Conservation (phyloP, 495 filamentous ascomycete species). For the Chaetomidium leptoderma region DNA sequence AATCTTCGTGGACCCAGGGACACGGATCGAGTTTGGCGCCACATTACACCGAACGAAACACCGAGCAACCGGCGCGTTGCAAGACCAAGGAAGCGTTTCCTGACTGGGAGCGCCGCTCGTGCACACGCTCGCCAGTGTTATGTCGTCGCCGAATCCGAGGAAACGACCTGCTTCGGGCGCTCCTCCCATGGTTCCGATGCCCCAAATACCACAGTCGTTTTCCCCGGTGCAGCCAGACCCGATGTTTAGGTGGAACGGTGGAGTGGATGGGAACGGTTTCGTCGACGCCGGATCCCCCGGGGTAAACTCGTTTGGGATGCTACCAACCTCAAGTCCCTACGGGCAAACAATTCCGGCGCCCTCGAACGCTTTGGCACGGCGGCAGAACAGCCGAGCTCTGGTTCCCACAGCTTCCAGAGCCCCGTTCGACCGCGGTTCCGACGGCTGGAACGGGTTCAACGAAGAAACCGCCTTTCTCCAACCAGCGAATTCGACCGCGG, state of each 20-base stretch:
- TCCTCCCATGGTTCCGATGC: slow-evolving; percentile 52
- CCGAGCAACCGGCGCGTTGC: background rate
- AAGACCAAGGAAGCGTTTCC: background rate
- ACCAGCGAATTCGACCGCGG: slow-evolving; percentile 37
- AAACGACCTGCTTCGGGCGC: slow-evolving; percentile 74
- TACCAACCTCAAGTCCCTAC: slow-evolving; percentile 45
- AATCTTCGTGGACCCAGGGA: background rate
- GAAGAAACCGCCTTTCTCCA: slow-evolving; percentile 45
- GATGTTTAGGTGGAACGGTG: slow-evolving; percentile 39
- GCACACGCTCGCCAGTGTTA: slow-evolving; percentile 36
- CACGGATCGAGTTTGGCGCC: background rate
- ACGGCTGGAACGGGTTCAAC: slow-evolving; percentile 46
- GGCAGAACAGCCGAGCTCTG: slow-evolving; percentile 61
- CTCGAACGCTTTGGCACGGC: slow-evolving; percentile 64
- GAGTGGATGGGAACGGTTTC: slow-evolving; percentile 30
- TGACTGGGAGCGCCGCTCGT: background rate
- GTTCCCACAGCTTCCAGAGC: slow-evolving; percentile 38
- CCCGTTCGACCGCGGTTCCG: slow-evolving; percentile 42
- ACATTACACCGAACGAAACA: background rate
- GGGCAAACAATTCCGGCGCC: slow-evolving; percentile 33
- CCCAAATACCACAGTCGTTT: slow-evolving; percentile 43
- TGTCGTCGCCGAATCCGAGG: slow-evolving; percentile 53
- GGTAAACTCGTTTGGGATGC: slow-evolving; percentile 42
- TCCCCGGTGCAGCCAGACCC: slow-evolving; percentile 38
- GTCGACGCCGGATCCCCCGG: slow-evolving; percentile 31